Conservation (phyloP, 169 alveolate genomes). For the Plasmodium falciparum region DNA sequence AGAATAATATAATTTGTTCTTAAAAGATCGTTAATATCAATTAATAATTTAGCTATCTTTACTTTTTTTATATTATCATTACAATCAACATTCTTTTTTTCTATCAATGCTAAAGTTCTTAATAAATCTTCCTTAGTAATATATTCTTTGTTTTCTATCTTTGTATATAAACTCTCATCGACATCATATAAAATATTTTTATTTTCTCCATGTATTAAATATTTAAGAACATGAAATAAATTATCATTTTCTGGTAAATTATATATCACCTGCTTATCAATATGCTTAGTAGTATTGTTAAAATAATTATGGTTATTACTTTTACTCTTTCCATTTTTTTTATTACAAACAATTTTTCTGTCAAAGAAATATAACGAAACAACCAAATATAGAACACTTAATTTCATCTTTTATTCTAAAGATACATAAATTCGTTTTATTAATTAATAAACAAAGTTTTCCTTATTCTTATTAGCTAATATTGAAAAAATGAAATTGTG, state of each 20-base stretch:
- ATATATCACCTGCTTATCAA: background rate
- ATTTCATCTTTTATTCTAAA: conserved; percentile 35
- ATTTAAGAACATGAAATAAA: conserved; percentile 15
- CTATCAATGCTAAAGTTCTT: conserved; percentile 22
- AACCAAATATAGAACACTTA: conserved; percentile 5
- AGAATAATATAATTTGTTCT: background rate
- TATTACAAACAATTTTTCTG: conserved; percentile 30
- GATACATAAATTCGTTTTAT: too few species aligned
- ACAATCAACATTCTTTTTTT: conserved; percentile 23
- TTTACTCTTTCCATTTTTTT: conserved; percentile 22
- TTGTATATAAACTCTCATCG: background rate
- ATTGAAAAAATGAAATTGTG: too few species aligned
- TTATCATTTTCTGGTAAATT: conserved; percentile 11
- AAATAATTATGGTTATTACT: background rate
- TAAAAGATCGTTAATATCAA: conserved; percentile 36
- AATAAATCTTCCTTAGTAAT: conserved; percentile 34
- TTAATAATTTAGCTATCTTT: conserved; percentile 10
- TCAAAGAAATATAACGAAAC: conserved; percentile 30
- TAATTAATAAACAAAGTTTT: too few species aligned
- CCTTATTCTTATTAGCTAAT: too few species aligned
- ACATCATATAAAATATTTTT: conserved; percentile 23
- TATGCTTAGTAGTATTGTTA: too few species aligned
- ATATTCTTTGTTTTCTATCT: conserved; percentile 26
- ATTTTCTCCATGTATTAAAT: conserved; percentile 19
- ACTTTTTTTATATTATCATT: conserved; percentile 26